A percentile compares a stretch with the other conserved stretches of the same genome.
Evolutionary conservation across 257 asterid species (phyloP).

Genomic region (Ilex asprella): DNA sequence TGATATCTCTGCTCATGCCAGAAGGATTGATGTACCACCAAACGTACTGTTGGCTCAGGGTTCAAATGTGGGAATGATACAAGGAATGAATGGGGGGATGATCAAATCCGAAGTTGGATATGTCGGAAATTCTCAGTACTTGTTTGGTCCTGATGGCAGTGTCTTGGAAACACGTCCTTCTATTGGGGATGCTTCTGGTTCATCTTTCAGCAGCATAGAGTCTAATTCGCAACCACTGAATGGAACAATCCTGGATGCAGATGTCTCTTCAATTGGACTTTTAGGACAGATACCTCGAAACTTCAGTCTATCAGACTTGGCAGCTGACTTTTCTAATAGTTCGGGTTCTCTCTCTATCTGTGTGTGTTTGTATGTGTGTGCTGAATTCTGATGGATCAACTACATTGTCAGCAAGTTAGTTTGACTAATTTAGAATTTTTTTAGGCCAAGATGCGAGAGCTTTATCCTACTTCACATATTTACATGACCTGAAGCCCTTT

Average conservation of each 20-base stretch:
- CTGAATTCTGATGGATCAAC: neutral
- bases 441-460: too few relatives aligned
- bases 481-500: neutral
- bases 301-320: conserved; percentile 83
- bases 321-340: conserved; percentile 73
- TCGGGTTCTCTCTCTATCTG: conserved; percentile 38
- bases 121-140: conserved; percentile 37
- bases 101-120: conserved; percentile 50
- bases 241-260: conserved; percentile 46
- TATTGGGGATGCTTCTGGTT: conserved; percentile 49
- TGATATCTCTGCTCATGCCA: conserved; percentile 32
- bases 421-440: too few relatives aligned
- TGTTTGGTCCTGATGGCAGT: conserved; percentile 51
- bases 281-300: conserved; percentile 86
- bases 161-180: conserved; percentile 48
- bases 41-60: conserved; percentile 46
- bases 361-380: neutral
- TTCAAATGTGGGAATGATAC: conserved; percentile 44
- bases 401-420: too few relatives aligned
- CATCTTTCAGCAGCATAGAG: conserved; percentile 58
- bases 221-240: conserved; percentile 45
- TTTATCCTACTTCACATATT: neutral
- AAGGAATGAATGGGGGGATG: conserved; percentile 50
- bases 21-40: conserved; percentile 35
- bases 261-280: conserved; percentile 47